Conservation (phyloP, 2,329 filamentous ascomycete genomes). For the Aspergillus ibericus region DNA sequence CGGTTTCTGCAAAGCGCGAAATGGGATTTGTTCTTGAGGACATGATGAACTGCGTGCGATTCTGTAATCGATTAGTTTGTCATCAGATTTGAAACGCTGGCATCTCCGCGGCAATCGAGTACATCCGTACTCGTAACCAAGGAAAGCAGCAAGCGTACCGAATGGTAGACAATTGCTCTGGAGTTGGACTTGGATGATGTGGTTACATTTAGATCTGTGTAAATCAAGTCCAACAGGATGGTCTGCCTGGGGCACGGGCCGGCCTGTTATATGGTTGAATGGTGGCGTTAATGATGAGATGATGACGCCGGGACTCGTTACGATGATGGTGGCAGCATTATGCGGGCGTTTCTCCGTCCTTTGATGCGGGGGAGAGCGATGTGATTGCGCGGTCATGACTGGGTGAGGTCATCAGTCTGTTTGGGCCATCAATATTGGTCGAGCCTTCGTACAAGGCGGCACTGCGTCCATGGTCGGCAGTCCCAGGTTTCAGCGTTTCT, state of each 20-base stretch:
- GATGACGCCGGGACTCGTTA: conserved; percentile 30
- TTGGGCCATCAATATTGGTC: neutral
- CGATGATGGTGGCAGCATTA: neutral
- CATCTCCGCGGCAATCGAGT: neutral
- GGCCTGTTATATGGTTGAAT: neutral
- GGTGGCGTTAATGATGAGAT: conserved; percentile 32
- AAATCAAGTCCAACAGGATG: neutral
- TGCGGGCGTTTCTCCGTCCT: neutral
- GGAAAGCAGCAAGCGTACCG: conserved; percentile 9
- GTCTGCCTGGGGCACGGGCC: neutral
- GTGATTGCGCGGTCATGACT: neutral
- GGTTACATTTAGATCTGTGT: neutral
- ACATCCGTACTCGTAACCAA: neutral
- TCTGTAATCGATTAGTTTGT: neutral
- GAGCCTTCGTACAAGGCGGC: neutral
- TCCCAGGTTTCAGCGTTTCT: too few species aligned
- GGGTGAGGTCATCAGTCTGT: neutral
- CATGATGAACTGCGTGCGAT: conserved; percentile 21
- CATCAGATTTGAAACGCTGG: neutral
- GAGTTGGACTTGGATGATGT: neutral
- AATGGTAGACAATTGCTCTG: neutral
- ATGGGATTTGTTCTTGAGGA: conserved; percentile 28
- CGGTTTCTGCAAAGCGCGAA: conserved; percentile 22
- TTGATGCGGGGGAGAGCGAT: neutral
- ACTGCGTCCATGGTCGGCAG: neutral